Percentiles rank a stretch among this genome's conserved stretches.
phyloP scores from a whole-genome alignment of 106 monocot genomes.

The Iris macrosiphon region DNA sequence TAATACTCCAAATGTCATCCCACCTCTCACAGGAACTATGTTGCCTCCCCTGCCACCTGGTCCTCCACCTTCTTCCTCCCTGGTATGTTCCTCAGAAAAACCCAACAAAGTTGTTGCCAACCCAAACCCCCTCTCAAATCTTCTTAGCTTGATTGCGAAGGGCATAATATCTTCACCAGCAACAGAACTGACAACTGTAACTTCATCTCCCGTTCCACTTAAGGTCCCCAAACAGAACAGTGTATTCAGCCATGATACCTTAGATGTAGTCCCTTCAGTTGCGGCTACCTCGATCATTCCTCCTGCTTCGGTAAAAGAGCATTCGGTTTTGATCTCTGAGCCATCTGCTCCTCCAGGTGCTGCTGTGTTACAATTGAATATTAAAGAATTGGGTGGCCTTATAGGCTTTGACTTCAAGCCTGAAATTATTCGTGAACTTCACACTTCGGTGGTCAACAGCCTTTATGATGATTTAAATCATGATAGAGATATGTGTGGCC shows the following conservation, averaged over 20 bases:
- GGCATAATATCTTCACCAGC: slow-evolving; percentile 72
- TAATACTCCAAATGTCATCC: neutral
- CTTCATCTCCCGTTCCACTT: slow-evolving; percentile 1
- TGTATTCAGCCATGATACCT: neutral
- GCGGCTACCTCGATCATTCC: neutral
- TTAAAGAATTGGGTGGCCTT: slow-evolving; percentile 9
- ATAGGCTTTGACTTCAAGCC: slow-evolving; percentile 66
- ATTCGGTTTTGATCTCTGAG: slow-evolving; percentile 7
- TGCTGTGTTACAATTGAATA: neutral
- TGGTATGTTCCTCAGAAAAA: slow-evolving; percentile 8
- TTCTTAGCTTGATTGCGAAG: slow-evolving; percentile 78
- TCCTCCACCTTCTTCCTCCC: slow-evolving; percentile 36
- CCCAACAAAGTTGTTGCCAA: slow-evolving; percentile 9
- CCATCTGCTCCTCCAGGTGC: slow-evolving; percentile 5
- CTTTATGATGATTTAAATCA: slow-evolving; percentile 56
- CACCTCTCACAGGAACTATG: neutral
- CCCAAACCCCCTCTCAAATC: slow-evolving; percentile 62
- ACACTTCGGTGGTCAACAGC: slow-evolving; percentile 45
- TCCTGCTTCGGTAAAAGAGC: slow-evolving; percentile 7
- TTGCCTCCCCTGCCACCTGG: slow-evolving; percentile 79
- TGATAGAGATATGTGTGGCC: slow-evolving; percentile 61
- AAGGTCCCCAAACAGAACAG: slow-evolving; percentile 7
- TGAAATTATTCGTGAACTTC: slow-evolving; percentile 56
- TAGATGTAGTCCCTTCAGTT: slow-evolving; percentile 1
- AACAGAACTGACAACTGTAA: neutral